Conservation (phyloP, 805 yeast genomes). For the Zygotorulaspora chibaensis region DNA sequence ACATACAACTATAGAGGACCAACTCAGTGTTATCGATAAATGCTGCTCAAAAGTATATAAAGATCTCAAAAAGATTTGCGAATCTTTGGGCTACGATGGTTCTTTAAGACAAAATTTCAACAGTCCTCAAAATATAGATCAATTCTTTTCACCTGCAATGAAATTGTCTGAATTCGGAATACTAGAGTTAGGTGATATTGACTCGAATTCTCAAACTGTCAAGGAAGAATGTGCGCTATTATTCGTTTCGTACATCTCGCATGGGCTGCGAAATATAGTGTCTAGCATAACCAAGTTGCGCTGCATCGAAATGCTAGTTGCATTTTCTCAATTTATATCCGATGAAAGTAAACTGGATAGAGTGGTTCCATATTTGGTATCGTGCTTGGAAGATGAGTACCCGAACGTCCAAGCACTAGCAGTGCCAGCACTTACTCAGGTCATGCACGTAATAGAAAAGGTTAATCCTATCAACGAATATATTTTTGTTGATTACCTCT, state of each 20-base stretch:
- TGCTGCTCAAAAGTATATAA: conserved; percentile 52
- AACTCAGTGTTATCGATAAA: conserved; percentile 18
- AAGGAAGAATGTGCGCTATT: conserved; percentile 28
- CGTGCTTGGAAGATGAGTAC: conserved; percentile 61
- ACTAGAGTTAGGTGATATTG: conserved; percentile 9
- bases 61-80: conserved; percentile 47
- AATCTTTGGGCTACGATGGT: conserved; percentile 20
- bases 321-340: conserved; percentile 66
- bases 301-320: conserved; percentile 72
- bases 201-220: conserved; percentile 8
- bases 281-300: conserved; percentile 31
- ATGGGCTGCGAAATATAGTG: conserved; percentile 23
- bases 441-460: conserved; percentile 57
- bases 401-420: conserved; percentile 65
- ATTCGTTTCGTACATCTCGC: conserved; percentile 27
- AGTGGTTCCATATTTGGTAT: conserved; percentile 71
- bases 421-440: conserved; percentile 58
- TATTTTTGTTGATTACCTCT: conserved; percentile 74
- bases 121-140: conserved; percentile 4
- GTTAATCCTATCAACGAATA: conserved; percentile 72
- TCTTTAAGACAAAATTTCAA: neutral
- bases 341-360: conserved; percentile 87
- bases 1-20: conserved; percentile 18
- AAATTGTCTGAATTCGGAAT: conserved; percentile 13
- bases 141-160: conserved; percentile 13